A percentile compares a stretch with the other conserved stretches of the same genome.
Conservation (phyloP, 2,329 filamentous ascomycete species). For the Beauveria pseudobassiana region DNA sequence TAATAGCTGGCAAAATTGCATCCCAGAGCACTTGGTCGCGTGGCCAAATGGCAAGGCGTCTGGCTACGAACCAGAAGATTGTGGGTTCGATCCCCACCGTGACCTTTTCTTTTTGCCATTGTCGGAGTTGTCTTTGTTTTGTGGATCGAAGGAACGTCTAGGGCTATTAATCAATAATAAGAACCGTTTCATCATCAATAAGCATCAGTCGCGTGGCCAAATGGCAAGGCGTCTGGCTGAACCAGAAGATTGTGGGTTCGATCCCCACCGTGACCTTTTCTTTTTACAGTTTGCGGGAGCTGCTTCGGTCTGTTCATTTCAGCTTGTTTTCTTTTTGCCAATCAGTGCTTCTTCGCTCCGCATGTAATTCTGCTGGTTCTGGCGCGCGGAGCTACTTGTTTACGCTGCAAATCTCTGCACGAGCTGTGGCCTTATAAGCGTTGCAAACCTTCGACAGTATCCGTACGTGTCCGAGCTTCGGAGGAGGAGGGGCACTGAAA, state of each 20-base stretch:
- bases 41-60: constrained; percentile 16
- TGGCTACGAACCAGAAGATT: constrained; percentile 16
- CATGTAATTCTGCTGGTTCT: not conserved
- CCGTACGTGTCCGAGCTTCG: not conserved
- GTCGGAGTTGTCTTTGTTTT: no score
- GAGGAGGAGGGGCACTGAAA: not conserved
- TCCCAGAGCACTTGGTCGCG: constrained; percentile 6
- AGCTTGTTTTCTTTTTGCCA: not conserved
- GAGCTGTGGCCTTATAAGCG: no score
- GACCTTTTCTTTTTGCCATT: constrained; percentile 13
- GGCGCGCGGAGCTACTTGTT: no score
- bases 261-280: constrained; percentile 14
- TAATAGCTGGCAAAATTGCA: not conserved
- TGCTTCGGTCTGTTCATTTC: not conserved
- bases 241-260: constrained; percentile 15
- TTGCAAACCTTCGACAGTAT: not conserved
- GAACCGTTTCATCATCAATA: not conserved
- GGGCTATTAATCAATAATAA: not conserved
- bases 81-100: constrained; percentile 15
- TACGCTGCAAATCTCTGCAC: no score
- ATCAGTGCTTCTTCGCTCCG: not conserved
- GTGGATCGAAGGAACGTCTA: not conserved
- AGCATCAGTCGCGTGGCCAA: constrained; percentile 11
- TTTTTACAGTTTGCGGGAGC: not conserved
- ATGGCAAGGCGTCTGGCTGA: constrained; percentile 15